Percentiles rank a stretch among this genome's conserved stretches.
Conservation (phyloP, 2,329 filamentous ascomycete species). For the Colletotrichum trifolii region DNA sequence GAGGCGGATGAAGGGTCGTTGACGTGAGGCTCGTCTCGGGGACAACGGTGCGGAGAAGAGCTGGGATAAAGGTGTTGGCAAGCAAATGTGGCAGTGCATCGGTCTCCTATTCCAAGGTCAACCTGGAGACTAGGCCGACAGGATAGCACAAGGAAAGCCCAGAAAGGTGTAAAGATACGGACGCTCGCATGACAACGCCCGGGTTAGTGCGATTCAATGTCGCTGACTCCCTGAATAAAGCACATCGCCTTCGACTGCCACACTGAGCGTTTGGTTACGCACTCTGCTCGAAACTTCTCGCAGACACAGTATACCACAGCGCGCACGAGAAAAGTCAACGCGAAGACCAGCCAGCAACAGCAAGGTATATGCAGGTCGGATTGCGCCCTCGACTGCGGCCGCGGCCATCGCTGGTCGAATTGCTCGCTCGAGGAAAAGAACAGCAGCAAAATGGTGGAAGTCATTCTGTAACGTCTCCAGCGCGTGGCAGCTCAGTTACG, state of each 20-base stretch:
- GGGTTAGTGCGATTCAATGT: background rate
- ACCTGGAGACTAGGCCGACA: no score
- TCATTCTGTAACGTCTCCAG: constrained; percentile 15
- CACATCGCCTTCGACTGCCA: constrained; percentile 15
- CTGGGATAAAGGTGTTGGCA: background rate
- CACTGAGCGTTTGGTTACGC: background rate
- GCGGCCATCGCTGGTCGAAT: constrained; percentile 64
- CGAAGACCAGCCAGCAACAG: background rate
- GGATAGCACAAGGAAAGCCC: no score
- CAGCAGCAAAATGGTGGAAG: constrained; percentile 39
- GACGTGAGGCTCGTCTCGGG: constrained; percentile 17
- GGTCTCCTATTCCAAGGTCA: background rate
- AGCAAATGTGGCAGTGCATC: constrained; percentile 27
- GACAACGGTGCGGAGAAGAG: constrained; percentile 33
- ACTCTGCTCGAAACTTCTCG: no score
- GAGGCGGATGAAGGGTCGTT: background rate
- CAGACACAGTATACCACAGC: no score
- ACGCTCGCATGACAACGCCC: no score
- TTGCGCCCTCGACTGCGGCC: constrained; percentile 61
- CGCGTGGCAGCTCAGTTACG: constrained; percentile 34
- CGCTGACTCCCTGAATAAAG: constrained; percentile 3
- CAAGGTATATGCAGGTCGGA: constrained; percentile 61
- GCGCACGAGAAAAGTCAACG: background rate
- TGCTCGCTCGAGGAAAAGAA: constrained; percentile 53
- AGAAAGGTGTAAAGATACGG: no score